A percentile compares a stretch with the other conserved stretches of the same genome.
Conservation (phyloP, 2,329 filamentous ascomycete genomes). For the Fusarium redolens region DNA sequence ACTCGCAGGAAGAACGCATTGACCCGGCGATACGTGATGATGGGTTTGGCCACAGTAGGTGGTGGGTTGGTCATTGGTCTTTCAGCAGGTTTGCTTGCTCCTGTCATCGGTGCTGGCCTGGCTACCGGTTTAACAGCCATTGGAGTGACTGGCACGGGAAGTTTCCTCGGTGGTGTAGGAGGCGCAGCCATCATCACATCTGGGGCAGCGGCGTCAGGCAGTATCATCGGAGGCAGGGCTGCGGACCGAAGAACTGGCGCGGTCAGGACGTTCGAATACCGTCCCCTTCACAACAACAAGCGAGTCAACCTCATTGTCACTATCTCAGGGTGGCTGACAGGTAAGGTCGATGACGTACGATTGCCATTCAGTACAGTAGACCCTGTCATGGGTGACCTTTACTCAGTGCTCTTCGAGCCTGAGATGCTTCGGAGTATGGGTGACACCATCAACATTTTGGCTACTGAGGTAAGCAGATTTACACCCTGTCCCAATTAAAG, state of each 20-base stretch:
- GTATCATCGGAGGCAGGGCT: conserved; percentile 86
- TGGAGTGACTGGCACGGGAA: conserved; percentile 87
- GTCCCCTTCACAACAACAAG: conserved; percentile 97
- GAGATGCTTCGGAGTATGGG: conserved; percentile 98
- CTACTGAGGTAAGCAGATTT: conserved; percentile 80
- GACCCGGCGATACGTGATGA: conserved; percentile 88
- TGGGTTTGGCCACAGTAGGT: conserved; percentile 96
- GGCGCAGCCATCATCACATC: conserved; percentile 96
- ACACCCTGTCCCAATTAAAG: no score
- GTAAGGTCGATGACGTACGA: conserved; percentile 95
- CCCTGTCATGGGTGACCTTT: conserved; percentile 97
- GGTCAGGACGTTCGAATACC: conserved; percentile 96
- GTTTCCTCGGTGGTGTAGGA: conserved; percentile 90
- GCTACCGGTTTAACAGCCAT: conserved; percentile 96
- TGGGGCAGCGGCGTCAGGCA: conserved; percentile 84
- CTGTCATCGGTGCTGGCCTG: conserved; percentile 92
- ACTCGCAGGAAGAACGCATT: conserved; percentile 81
- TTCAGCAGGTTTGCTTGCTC: conserved; percentile 90
- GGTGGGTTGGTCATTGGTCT: conserved; percentile 95
- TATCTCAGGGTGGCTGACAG: conserved; percentile 97
- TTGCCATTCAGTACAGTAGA: conserved; percentile 96
- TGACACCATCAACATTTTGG: conserved; percentile 97
- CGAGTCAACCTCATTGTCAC: conserved; percentile 95
- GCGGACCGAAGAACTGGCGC: conserved; percentile 89
- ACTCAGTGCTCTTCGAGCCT: conserved; percentile 96